Evolutionary conservation across 2,329 filamentous ascomycete genomes (phyloP), one percentile per base, ranked within the genome.

Genomic region (Verticillium tricorpus): DNA sequence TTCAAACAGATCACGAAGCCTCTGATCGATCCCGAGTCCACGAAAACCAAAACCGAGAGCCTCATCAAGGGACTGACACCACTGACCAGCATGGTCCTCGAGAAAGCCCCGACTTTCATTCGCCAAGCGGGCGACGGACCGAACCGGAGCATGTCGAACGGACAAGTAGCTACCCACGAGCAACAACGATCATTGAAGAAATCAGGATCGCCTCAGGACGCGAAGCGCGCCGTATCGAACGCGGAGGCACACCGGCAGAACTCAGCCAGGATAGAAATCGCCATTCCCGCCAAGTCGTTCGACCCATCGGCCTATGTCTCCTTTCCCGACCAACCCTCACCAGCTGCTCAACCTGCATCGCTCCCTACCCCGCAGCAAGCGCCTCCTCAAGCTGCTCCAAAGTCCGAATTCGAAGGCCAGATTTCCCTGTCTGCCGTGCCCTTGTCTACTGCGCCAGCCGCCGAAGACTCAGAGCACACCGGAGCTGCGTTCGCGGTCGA

Each of bases 1-100:
- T 88, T 89, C 73, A 85, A 84, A 68, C 76, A 78, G 5, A 72
- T 75, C n/a, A 78, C 81, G 1, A 77, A 73, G 35, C 66, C 70
- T 56, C 52, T 68, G 64, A 22, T 73, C 71, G 61, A 66, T 66
- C 52, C 66, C 62, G 69, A 62, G 68, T 64, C 65, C 63, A 66
- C 66, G 65, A 66, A 68, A 71, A 66, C 63, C 12, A 59, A 55
- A 32, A 15, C 31, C n/a, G 58, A 59, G 15, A 68, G 63, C 64
- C 67, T 81, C 17, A 69, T 75, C 40, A 74, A 80, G 22, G 75
- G 76, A 11, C 71, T 87, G 2, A 80, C 81, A 15, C 82, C 85
- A 5, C 78, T 87, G 50, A 74, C 80, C 31, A 79, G 68, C 72
- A 79, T 78, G 77, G 77, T 82, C 1, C 77, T 77, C 61, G 76